Percentiles rank a stretch among this genome's conserved stretches.
These are phyloP conservation scores for Blastomyces gilchristii DNA, from an alignment of 2,329 filamentous ascomycete genomes.

Conservation along the genomic window DNA sequence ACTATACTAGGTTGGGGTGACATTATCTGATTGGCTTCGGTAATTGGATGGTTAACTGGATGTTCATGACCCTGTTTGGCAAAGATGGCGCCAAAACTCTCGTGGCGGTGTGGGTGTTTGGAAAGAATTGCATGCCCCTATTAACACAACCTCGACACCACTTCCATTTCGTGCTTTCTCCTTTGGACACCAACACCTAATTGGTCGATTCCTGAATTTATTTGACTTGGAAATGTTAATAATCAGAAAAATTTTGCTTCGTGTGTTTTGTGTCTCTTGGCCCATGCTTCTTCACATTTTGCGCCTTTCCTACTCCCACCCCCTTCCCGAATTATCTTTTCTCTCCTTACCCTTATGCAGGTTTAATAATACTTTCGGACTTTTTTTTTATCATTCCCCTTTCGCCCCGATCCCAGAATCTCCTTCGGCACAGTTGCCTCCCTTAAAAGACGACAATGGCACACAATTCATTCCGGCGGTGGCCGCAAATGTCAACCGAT, in stretches of 20 bases:
- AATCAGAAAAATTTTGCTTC: not conserved
- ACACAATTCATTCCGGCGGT: no score
- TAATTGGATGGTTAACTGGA: not conserved
- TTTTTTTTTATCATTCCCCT: no score
- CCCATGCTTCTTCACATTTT: not conserved
- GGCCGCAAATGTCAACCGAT: no score
- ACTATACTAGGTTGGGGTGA: not conserved
- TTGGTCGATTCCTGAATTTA: not conserved
- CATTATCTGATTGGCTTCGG: not conserved
- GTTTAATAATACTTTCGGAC: no score
- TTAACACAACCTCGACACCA: not conserved
- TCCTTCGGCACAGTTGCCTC: no score
- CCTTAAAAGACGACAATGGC: no score
- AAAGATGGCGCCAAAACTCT: not conserved
- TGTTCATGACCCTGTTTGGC: not conserved
- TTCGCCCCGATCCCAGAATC: no score
- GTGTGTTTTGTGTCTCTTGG: not conserved
- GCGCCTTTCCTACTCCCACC: not conserved
- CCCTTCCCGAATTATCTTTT: not conserved
- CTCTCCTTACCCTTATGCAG: no score
- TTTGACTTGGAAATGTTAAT: not conserved
- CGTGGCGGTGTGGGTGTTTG: not conserved
- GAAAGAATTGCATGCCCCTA: not conserved
- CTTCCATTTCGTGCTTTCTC: not conserved
- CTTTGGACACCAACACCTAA: not conserved